Base-by-base conservation (phyloP, 2,329 filamentous ascomycete genomes). In the Thielaviopsis populi region DNA sequence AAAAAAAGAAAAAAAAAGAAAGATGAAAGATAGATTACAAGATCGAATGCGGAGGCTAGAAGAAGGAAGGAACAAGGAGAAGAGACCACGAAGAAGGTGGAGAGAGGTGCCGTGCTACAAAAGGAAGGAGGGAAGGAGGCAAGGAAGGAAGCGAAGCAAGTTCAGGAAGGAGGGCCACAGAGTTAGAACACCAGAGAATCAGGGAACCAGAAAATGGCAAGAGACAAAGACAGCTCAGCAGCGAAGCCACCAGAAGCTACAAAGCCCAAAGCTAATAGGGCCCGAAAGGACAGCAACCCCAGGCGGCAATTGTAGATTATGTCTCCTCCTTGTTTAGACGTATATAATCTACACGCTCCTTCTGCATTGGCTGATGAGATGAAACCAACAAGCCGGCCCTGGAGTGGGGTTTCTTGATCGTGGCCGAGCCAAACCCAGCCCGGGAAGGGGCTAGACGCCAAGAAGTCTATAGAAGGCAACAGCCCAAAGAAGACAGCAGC, bases 61-160 rank as follows among this genome's bases (percentile, higher is more conserved):
- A 37, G 24, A 61, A 61, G 58, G 48, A 54, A 24, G n/a, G 42
- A 63, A n/a, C 37, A 59, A 63, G 33, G 53, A 48, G 40, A 59
- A 63, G 56, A 40, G 46, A 56, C 37, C 27, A 43, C 24, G 22
- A 48, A 61, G 41, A 50, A 48, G 59, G 27, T 27, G 59, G 40
- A 60, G 42, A 60, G 40, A 41, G 40, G 56, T 41, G 24, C 24
- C 27, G 46, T 50, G 46, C 46, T 50, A 50, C 46, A 42, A 59
- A 59, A 33, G 22, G 40, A 41, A 59, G 46, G 10, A 27, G 19
- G 40, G 13, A 59, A 41, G 40, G 8, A 59, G n/a, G n/a, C n/a
- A n/a, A 24, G 10, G 19, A 40, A 24, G 19, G 13, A 15, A 42
- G 40, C 19, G 7, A 42, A 13, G 33, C 19, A 8, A 24, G 19